These are phyloP conservation scores for Didymella exigua DNA, from an alignment of 2,329 filamentous ascomycete genomes.

Conservation along the genomic window DNA sequence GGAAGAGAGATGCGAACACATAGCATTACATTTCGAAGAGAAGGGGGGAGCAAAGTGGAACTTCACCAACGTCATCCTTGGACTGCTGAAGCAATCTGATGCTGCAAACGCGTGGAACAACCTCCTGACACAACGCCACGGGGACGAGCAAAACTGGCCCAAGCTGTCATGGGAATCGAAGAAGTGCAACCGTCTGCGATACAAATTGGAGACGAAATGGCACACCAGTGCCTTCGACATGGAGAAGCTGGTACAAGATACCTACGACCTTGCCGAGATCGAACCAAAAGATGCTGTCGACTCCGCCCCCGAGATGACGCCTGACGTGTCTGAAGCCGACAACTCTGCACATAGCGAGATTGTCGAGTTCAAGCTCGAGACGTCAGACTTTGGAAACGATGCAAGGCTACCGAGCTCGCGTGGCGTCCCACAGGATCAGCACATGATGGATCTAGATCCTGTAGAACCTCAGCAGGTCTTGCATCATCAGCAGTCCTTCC, in stretches of 20 bases:
- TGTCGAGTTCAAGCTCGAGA: conserved; percentile 45
- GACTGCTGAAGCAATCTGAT: conserved; percentile 68
- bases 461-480: conserved; percentile 40
- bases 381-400: conserved; percentile 38
- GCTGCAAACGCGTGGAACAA: conserved; percentile 67
- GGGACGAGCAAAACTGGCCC: conserved; percentile 57
- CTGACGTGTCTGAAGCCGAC: conserved; percentile 32
- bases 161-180: conserved; percentile 66
- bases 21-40: conserved; percentile 71
- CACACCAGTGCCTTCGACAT: conserved; percentile 60
- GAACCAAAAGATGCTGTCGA: conserved; percentile 38
- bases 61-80: conserved; percentile 71
- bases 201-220: conserved; percentile 69
- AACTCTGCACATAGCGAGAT: conserved; percentile 40
- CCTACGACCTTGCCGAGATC: conserved; percentile 59
- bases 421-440: conserved; percentile 36
- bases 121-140: conserved; percentile 59
- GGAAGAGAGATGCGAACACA: conserved; percentile 71
- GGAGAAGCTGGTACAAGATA: conserved; percentile 62
- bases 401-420: conserved; percentile 40
- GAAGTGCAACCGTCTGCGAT: conserved; percentile 66
- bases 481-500: conserved; percentile 36
- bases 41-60: conserved; percentile 68
- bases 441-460: conserved; percentile 46
- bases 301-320: conserved; percentile 28